Evolutionary conservation across 139 green algal species (phyloP).

Genomic region (Haematococcus lacustris): DNA sequence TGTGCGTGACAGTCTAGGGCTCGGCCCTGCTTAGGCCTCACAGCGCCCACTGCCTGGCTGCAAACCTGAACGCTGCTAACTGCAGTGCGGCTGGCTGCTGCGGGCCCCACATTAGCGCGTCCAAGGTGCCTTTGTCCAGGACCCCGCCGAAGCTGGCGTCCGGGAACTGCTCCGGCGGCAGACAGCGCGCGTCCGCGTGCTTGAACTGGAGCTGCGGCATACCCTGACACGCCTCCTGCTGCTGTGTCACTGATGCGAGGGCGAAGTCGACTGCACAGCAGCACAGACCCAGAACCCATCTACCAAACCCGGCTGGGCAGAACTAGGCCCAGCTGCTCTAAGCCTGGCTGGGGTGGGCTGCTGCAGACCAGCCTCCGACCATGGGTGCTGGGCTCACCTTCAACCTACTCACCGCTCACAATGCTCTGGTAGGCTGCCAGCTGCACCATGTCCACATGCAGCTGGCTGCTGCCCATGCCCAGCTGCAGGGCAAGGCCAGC

Average conservation of each 20-base stretch:
- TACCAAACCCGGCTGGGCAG: background rate
- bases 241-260: constrained; percentile 26
- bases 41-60: too few relatives aligned
- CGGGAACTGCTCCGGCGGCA: too few relatives aligned
- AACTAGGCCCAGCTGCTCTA: background rate
- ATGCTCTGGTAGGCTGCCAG: constrained; percentile 31
- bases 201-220: constrained; percentile 18
- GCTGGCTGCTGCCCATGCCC: constrained; percentile 37
- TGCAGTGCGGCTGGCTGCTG: too few relatives aligned
- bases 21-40: too few relatives aligned
- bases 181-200: too few relatives aligned
- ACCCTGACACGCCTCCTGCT: constrained; percentile 25
- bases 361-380: background rate
- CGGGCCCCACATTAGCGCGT: constrained; percentile 42
- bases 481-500: constrained; percentile 18
- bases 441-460: constrained; percentile 42
- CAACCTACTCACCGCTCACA: constrained; percentile 1
- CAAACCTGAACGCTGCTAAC: background rate
- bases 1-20: too few relatives aligned
- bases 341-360: background rate
- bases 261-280: constrained; percentile 34
- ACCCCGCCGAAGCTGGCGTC: constrained; percentile 28
- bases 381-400: background rate
- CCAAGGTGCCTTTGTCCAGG: constrained; percentile 52
- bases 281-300: background rate